Base-by-base conservation (phyloP, 2,329 filamentous ascomycete genomes). In the Alternaria sp. region DNA sequence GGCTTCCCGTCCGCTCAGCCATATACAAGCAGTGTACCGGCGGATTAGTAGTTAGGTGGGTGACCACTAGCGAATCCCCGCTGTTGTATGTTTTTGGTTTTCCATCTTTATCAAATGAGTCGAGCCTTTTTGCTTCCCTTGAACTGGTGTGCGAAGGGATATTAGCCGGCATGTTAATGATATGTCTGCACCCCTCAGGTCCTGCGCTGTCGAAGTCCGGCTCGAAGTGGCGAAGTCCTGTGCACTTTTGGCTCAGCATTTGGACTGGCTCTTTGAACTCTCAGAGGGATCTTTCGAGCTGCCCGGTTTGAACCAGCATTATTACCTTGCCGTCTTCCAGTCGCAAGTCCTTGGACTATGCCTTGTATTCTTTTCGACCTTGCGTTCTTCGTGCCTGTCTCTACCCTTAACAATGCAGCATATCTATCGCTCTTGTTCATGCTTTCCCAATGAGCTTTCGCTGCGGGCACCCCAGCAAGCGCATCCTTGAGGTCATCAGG, bases 401-500 rank as follows among this genome's bases (percentile, higher is more conserved):
- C 75, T 14, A 87, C 65, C 16, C 82, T 75, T 67, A 78, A 79
- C 4, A 87, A 65, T 14, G 86, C 81, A 0, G 78, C 48, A 68
- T 83, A 87, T 5, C 82, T 74, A 57, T 84, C 80, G 5, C 79
- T 76, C 67, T 79, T 84, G 20, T 74, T 81, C 66, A 88, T 60
- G 3, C 64, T 65, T 4, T 81, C 77, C 62, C 84, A 87, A 34
- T 79, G 80, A 0, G 59, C 64, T 16, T 77, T 76, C 0, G 81
- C 82, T 16, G 64, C 65, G 1, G 71, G 63, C n/a, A 79, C 77
- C 5, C 20, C 69, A 2, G 75, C 71, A 48, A 88, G 63, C 11
- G 81, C 83, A 0, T 45, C 71, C 40, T 79, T 74, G 53, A 89
- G 83, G 63, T 88, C 86, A 0, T 74, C 69, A 0, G 86, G 85